A percentile compares a stretch with the other conserved stretches of the same genome.
Evolutionary conservation across 2,329 filamentous ascomycete genomes (phyloP).

Genomic region (Neofusicoccum kwambonambiense): DNA sequence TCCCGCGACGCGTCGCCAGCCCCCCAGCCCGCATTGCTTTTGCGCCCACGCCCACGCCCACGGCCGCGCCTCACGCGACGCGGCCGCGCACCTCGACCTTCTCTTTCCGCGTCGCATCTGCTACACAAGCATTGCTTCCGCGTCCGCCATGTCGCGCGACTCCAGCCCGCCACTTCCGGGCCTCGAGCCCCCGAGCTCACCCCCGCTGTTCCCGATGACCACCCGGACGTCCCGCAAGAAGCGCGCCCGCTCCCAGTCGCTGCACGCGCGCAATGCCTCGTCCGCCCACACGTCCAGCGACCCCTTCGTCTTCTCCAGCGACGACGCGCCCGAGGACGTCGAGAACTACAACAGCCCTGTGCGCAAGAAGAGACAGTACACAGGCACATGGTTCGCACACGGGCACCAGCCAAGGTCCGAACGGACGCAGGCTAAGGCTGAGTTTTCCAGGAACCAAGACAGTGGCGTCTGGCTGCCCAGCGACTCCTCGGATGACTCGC

Average conservation of each 20-base stretch:
- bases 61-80: neutral
- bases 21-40: slow-evolving; percentile 9
- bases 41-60: neutral
- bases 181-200: slow-evolving; percentile 18
- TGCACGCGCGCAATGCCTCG: slow-evolving; percentile 40
- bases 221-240: slow-evolving; percentile 6
- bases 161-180: slow-evolving; percentile 2
- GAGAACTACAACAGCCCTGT: slow-evolving; percentile 62
- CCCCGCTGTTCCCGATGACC: slow-evolving; percentile 11
- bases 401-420: slow-evolving; percentile 22
- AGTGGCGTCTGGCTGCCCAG: slow-evolving; percentile 70
- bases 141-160: slow-evolving; percentile 15
- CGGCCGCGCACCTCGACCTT: neutral
- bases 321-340: slow-evolving; percentile 55
- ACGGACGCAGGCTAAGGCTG: slow-evolving; percentile 46
- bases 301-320: slow-evolving; percentile 68
- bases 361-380: slow-evolving; percentile 61
- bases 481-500: slow-evolving; percentile 53
- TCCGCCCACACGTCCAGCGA: slow-evolving; percentile 52
- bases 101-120: neutral
- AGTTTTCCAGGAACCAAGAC: slow-evolving; percentile 61
- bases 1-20: slow-evolving; percentile 14
- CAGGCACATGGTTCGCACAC: slow-evolving; percentile 69
- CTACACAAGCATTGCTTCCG: neutral
- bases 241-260: slow-evolving; percentile 10